Base-by-base conservation (phyloP, 805 yeast species). In the Starmera dryadoides region DNA sequence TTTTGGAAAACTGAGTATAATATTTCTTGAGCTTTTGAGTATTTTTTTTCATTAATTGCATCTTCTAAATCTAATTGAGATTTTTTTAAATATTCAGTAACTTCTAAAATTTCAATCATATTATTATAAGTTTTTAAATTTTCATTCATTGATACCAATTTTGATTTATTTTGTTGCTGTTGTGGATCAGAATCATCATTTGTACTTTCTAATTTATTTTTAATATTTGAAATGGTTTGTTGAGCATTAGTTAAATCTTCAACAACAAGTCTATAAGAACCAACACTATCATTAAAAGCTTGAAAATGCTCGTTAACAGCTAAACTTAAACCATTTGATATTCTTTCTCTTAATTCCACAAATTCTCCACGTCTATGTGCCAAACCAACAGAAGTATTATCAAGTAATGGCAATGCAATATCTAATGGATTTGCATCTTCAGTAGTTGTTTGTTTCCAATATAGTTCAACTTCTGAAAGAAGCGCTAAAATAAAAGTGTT, bases 301-400 rank as follows among this genome's bases (percentile, higher is more conserved):
- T 86, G 89, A 56, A 80, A 81, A 55, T 87, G 84, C 39, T 80
- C 84, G 47, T 81, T 82, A 22, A 89, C 96, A 2, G 89, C 86
- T 19, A 60, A 62, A 42, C 81, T 74, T 38, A 91, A 65, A 20
- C 79, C 73, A 15, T 55, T 55, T 14, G 79, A 74, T 11, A 89
- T 72, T 38, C 73, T 65, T 19, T 65, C 63, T 44, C 81, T 77
- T 34, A 87, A 59, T 35, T 72, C 71, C 33, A 70, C 65, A 48
- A 91, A 91, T 44, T 86, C 88, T 2, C 69, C 69, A 42, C 70
- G 69, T 43, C 81, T 75, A 50, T 80, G 81, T 1, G 95, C 95
- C 50, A 86, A 63, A 0, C 98, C 98, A n/a, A 88, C 93, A 1
- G 95, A 84, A 2, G 95, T 79, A 50, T 80, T 81, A 59, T 91